phyloP scores from a whole-genome alignment of 2,329 filamentous ascomycete species.

The Rhinocladiella mackenziei region DNA sequence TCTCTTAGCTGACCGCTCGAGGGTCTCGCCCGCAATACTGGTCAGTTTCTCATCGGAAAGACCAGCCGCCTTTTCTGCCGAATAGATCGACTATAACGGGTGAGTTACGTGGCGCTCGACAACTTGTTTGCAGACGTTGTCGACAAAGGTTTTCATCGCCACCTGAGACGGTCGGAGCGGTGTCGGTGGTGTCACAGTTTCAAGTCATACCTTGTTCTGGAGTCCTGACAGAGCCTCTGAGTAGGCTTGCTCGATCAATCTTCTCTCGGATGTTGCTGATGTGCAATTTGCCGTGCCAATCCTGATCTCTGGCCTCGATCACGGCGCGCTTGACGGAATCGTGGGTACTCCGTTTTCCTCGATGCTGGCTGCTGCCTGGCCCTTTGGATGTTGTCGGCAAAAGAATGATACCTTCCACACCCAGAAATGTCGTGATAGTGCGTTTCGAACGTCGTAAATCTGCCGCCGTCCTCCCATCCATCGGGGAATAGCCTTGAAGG shows the following conservation, averaged over 20 bases:
- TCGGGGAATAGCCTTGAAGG: too few relatives aligned
- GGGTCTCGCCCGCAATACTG: constrained; percentile 1
- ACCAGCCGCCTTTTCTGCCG: not conserved
- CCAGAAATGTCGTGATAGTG: too few relatives aligned
- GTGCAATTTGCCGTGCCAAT: constrained; percentile 1
- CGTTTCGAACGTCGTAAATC: too few relatives aligned
- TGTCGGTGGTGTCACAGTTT: not conserved
- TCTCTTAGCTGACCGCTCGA: not conserved
- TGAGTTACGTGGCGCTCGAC: constrained; percentile 1
- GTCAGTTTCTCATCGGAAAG: not conserved
- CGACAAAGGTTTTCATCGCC: constrained; percentile 1
- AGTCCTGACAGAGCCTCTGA: not conserved
- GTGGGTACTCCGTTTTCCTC: too few relatives aligned
- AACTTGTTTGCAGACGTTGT: constrained; percentile 1
- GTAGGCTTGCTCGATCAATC: constrained; percentile 1
- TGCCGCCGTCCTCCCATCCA: too few relatives aligned
- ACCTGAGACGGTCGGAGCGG: not conserved
- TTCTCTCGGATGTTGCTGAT: not conserved
- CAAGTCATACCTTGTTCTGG: not conserved
- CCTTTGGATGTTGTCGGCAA: constrained; percentile 33
- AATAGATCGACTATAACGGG: not conserved
- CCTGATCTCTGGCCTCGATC: not conserved
- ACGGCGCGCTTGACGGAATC: constrained; percentile 1
- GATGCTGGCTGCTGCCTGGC: not conserved
- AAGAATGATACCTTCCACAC: too few relatives aligned